phyloP scores from a whole-genome alignment of 179 eudicot species.

The Patellifolia procumbens region DNA sequence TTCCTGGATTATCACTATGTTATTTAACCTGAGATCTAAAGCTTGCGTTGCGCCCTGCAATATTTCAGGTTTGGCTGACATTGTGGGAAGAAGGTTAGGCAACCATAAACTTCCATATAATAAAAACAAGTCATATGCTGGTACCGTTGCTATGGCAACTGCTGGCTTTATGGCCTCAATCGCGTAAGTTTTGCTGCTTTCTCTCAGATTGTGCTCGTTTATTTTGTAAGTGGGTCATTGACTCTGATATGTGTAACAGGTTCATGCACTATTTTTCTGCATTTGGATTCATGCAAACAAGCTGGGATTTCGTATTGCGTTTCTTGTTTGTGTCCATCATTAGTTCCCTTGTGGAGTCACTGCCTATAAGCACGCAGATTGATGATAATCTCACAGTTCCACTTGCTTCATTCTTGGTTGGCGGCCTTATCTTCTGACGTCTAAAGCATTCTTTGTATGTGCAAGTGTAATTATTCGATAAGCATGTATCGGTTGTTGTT shows the following conservation, averaged over 20 bases:
- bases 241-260: slow-evolving; percentile 46
- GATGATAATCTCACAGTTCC: slow-evolving; percentile 94
- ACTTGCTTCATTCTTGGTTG: slow-evolving; percentile 58
- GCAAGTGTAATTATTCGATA: no score
- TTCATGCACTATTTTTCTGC: slow-evolving; percentile 71
- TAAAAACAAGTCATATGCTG: slow-evolving; percentile 69
- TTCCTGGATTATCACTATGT: neutral
- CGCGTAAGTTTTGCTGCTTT: slow-evolving; percentile 49
- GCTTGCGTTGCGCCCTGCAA: neutral
- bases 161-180: slow-evolving; percentile 82
- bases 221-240: slow-evolving; percentile 10
- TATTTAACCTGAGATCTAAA: neutral
- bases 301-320: slow-evolving; percentile 58
- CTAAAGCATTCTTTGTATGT: no score
- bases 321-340: slow-evolving; percentile 65
- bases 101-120: slow-evolving; percentile 68
- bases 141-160: slow-evolving; percentile 74
- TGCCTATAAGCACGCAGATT: slow-evolving; percentile 68
- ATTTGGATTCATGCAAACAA: slow-evolving; percentile 67
- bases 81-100: slow-evolving; percentile 86
- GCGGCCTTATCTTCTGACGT: slow-evolving; percentile 58
- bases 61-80: slow-evolving; percentile 82
- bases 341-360: slow-evolving; percentile 79
- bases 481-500: no score
- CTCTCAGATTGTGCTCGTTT: neutral